Percentiles rank a stretch among this genome's conserved stretches.
Evolutionary conservation across 2,329 filamentous ascomycete genomes (phyloP).

Genomic region (Geosmithia putterillii): DNA sequence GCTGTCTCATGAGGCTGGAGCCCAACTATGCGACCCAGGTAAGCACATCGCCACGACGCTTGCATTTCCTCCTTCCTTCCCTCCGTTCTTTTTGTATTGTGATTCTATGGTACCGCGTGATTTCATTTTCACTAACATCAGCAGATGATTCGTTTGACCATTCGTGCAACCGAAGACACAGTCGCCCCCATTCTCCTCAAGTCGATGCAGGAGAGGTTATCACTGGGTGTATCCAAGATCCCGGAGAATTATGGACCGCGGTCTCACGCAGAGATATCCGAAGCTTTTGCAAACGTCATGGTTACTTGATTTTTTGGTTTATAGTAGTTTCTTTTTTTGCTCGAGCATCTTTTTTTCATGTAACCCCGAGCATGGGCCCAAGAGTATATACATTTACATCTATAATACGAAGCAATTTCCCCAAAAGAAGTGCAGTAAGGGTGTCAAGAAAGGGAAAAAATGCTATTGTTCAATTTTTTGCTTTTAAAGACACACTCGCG

Average conservation of each 20-base stretch:
- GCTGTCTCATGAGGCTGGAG: constrained; percentile 85
- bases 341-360: neutral
- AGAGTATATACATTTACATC: neutral
- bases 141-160: constrained; percentile 90
- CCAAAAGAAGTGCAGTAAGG: too few relatives aligned
- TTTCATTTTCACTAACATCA: neutral
- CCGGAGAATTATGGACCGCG: constrained; percentile 26
- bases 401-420: neutral
- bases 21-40: constrained; percentile 90
- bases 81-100: neutral
- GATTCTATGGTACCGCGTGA: too few relatives aligned
- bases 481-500: neutral
- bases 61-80: neutral
- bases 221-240: constrained; percentile 32
- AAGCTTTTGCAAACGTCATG: constrained; percentile 44
- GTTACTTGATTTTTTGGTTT: constrained; percentile 17
- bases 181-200: constrained; percentile 73
- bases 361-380: neutral
- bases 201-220: constrained; percentile 75
- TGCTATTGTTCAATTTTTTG: neutral
- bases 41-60: constrained; percentile 21
- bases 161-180: constrained; percentile 83
- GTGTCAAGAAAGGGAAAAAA: neutral
- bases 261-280: constrained; percentile 37
- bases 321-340: neutral